These are phyloP conservation scores for Carpinus fangiana DNA, from an alignment of 306 rosid species.

Conservation along the genomic window DNA sequence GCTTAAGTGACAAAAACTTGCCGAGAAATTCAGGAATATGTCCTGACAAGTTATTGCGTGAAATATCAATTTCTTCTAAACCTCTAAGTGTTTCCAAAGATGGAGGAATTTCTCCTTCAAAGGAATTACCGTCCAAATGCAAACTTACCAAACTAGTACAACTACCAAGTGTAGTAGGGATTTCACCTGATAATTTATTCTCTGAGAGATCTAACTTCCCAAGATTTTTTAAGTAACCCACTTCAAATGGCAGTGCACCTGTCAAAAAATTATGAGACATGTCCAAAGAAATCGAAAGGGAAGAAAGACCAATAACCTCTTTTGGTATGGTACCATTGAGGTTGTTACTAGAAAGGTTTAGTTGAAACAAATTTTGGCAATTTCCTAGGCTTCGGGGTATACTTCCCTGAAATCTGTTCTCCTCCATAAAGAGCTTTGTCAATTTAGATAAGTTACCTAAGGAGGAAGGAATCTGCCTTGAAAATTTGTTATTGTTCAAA, in stretches of 20 bases:
- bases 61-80: constrained; percentile 30
- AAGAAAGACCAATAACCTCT: not conserved
- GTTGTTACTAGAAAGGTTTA: constrained; percentile 25
- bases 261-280: constrained; percentile 31
- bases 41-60: constrained; percentile 34
- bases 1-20: constrained; percentile 2
- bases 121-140: constrained; percentile 27
- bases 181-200: constrained; percentile 35
- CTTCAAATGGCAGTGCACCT: constrained; percentile 38
- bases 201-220: constrained; percentile 19
- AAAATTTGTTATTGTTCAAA: constrained; percentile 22
- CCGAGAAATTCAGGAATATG: constrained; percentile 35
- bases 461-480: constrained; percentile 30
- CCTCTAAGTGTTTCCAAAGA: constrained; percentile 21
- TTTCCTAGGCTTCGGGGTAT: constrained; percentile 39
- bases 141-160: constrained; percentile 20
- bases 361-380: constrained; percentile 20
- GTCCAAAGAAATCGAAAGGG: constrained; percentile 29
- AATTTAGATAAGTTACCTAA: constrained; percentile 34
- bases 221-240: constrained; percentile 24
- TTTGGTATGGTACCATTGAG: constrained; percentile 39
- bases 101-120: constrained; percentile 33
- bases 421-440: constrained; percentile 10
- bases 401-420: constrained; percentile 30
- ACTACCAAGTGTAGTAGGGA: constrained; percentile 24